A percentile compares a stretch with the other conserved stretches of the same genome.
Evolutionary conservation across 78 protist genomes (phyloP).

Genomic region (Neovahlkampfia damariscottae): DNA sequence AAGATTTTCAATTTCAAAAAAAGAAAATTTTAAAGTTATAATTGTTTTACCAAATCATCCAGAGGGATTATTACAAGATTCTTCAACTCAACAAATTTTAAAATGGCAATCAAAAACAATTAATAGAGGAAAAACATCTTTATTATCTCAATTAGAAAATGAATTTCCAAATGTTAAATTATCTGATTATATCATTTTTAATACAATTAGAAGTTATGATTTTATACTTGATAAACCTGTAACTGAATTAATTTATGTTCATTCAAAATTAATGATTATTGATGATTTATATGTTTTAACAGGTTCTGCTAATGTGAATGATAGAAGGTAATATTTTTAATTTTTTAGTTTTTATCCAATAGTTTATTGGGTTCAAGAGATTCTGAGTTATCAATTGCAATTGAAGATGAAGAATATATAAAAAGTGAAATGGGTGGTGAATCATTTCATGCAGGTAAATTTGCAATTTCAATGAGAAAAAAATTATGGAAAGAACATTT

Average conservation of each 20-base stretch:
- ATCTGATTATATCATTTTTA: not conserved
- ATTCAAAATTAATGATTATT: conserved; percentile 67
- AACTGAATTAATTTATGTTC: conserved; percentile 64
- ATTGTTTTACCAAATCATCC: not conserved
- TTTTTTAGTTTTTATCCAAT: too few species aligned
- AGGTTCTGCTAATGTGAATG: conserved; percentile 75
- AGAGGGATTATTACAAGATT: not conserved
- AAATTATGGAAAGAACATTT: conserved; percentile 27
- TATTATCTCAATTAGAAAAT: not conserved
- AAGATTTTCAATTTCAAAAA: not conserved
- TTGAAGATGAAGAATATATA: not conserved
- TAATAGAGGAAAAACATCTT: not conserved
- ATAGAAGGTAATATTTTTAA: too few species aligned
- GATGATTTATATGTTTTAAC: conserved; percentile 57
- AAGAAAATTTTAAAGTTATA: not conserved
- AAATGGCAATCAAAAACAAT: not conserved
- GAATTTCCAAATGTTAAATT: not conserved
- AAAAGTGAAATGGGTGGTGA: not conserved
- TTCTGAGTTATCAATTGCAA: not conserved
- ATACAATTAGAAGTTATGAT: not conserved
- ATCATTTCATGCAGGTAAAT: not conserved
- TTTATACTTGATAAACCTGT: not conserved
- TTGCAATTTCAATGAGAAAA: conserved; percentile 10
- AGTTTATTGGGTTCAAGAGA: not conserved
- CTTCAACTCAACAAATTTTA: not conserved